Conservation (phyloP, 1,284 basidiomycete genomes). For the Inonotus obliquus region DNA sequence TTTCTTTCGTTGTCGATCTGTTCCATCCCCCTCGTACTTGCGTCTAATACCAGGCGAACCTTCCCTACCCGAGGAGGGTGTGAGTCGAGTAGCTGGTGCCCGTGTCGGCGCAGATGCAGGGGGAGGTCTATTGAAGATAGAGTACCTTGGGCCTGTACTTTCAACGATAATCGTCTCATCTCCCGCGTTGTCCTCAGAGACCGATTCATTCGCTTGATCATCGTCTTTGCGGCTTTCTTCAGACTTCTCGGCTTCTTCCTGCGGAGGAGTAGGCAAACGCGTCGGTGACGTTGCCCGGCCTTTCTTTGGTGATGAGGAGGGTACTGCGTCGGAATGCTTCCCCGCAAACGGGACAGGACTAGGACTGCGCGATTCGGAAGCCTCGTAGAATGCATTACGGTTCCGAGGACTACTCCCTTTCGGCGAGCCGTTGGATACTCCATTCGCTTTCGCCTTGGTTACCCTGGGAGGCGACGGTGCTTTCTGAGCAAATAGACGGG, state of each 20-base stretch:
- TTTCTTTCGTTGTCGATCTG: background rate
- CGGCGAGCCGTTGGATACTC: conserved; percentile 7
- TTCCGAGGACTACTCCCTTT: conserved; percentile 13
- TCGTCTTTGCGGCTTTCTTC: background rate
- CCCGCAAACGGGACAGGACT: background rate
- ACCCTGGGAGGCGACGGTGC: background rate
- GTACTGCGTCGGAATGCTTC: background rate
- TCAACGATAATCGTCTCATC: background rate
- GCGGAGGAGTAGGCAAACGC: conserved; percentile 16
- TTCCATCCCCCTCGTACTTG: background rate
- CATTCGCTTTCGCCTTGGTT: background rate
- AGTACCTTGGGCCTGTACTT: conserved; percentile 10
- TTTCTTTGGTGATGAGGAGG: background rate
- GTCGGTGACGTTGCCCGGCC: background rate
- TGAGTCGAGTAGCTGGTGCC: background rate
- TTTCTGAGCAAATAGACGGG: conserved; percentile 5
- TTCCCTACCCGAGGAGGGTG: background rate
- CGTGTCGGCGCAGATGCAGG: background rate
- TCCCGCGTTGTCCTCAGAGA: background rate
- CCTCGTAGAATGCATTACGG: conserved; percentile 18
- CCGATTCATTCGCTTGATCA: background rate
- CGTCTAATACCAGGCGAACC: conserved; percentile 4
- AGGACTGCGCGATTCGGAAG: conserved; percentile 5
- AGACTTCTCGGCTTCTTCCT: conserved; percentile 1
- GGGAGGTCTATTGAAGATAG: conserved; percentile 5